A percentile compares a stretch with the other conserved stretches of the same genome.
These are phyloP conservation scores for Gossypium aridum DNA, from an alignment of 441 rosid species.

Conservation along the genomic window DNA sequence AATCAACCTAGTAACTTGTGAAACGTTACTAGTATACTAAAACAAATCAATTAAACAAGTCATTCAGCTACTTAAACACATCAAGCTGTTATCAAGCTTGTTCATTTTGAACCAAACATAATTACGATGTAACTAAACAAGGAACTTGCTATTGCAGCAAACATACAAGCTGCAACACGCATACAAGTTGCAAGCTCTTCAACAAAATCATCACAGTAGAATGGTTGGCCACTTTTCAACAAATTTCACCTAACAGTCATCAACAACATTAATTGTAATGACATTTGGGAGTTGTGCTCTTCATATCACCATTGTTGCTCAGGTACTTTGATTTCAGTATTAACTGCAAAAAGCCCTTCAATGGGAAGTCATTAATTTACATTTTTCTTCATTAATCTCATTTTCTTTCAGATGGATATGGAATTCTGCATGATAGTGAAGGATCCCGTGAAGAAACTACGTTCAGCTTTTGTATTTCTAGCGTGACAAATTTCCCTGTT, in stretches of 20 bases:
- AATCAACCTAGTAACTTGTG: too few species aligned
- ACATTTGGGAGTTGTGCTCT: constrained; percentile 51
- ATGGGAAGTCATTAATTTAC: not conserved
- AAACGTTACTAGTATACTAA: too few species aligned
- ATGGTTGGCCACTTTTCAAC: too few species aligned
- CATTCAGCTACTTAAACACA: too few species aligned
- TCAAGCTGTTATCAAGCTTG: too few species aligned
- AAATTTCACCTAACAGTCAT: constrained; percentile 29
- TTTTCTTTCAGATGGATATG: constrained; percentile 45
- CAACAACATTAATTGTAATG: constrained; percentile 40
- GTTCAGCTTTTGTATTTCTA: constrained; percentile 31
- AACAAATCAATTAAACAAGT: too few species aligned
- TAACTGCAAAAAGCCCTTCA: not conserved
- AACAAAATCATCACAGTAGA: too few species aligned
- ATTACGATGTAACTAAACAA: too few species aligned
- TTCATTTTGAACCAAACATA: too few species aligned
- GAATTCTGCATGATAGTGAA: constrained; percentile 39
- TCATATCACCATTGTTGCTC: constrained; percentile 54
- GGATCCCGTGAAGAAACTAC: constrained; percentile 59
- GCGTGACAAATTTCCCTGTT: constrained; percentile 17
- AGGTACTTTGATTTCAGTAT: constrained; percentile 27
- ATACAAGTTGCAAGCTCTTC: too few species aligned
- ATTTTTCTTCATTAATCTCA: not conserved
- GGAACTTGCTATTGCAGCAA: too few species aligned
- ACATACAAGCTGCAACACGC: too few species aligned